Base-by-base conservation (phyloP, 176 grass and related monocot genomes). In the Leersia perrieri region DNA sequence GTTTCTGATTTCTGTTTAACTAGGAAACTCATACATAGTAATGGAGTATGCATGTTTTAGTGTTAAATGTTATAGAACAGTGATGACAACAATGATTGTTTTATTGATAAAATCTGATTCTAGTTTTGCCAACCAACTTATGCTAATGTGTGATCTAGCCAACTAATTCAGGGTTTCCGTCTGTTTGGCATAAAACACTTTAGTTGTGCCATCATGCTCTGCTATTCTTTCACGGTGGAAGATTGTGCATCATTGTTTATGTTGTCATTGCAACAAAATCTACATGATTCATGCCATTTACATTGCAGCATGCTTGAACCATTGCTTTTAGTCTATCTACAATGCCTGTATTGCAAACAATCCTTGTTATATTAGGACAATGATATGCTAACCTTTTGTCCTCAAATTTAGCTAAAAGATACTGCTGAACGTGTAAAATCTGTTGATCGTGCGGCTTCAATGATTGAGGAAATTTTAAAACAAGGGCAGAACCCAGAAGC, bases 401-500 rank as follows among this genome's bases (percentile, higher is more conserved):
- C 34, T 7, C 16, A 62, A 26, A 31, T 63, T 83, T 82, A 98
- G 92, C 71, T 93, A 63, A 95, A 89, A 89, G 95, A 95, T 85
- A 90, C 84, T 2, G 77, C 90, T 73, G 95, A 98, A 70, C 86
- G 95, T 34, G 93, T 95, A 72, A 94, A 84, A 89, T 92, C 92
- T 73, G 92, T 98, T 89, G 95, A 98, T 86, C 78, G 42, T 70
- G 95, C 92, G 5, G 86, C 95, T 73, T 90, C 88, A 44, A 91
- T 93, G 85, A 81, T 98, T 16, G 92, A 98, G 73, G 95, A 98
- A 77, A 91, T 98, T 33, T 80, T 98, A 77, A 93, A 91, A 78
- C 92, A 93, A 89, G 86, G 84, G 27, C 73, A 72, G 39, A 87
- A 34, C 53, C 39, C 86, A 33, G 86, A 83, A 79, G 23, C 33